phyloP scores from a whole-genome alignment of 768 basidiomycete genomes.

The Russula earlei region DNA sequence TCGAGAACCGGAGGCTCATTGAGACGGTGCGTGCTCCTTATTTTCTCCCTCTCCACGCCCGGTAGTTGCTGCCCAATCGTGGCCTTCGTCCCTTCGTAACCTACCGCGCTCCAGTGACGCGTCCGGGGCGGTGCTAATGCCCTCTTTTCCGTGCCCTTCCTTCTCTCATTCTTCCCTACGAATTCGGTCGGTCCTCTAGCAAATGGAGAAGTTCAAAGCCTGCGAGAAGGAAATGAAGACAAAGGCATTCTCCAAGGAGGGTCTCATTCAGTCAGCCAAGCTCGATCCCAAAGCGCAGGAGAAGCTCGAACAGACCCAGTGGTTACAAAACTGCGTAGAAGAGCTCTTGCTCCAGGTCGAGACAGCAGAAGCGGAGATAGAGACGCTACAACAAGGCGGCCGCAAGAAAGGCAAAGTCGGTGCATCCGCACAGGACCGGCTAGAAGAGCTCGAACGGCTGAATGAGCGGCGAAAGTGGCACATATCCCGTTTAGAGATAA shows the following conservation, averaged over 20 bases:
- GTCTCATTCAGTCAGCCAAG: slow-evolving; percentile 85
- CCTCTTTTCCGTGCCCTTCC: neutral
- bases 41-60: neutral
- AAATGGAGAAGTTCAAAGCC: slow-evolving; percentile 99
- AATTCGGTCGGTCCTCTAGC: slow-evolving; percentile 46
- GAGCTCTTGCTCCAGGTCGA: slow-evolving; percentile 91
- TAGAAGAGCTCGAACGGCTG: slow-evolving; percentile 75
- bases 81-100: neutral
- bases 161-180: slow-evolving; percentile 8
- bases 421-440: slow-evolving; percentile 53
- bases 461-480: slow-evolving; percentile 98
- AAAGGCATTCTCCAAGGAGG: slow-evolving; percentile 98
- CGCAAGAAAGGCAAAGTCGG: slow-evolving; percentile 81
- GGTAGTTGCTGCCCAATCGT: too few relatives aligned
- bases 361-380: slow-evolving; percentile 89
- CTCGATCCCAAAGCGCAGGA: slow-evolving; percentile 97
- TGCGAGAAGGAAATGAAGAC: slow-evolving; percentile 99
- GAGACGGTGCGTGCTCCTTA: slow-evolving; percentile 68
- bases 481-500: slow-evolving; percentile 83
- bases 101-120: neutral
- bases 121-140: neutral
- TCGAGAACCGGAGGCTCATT: slow-evolving; percentile 92
- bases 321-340: slow-evolving; percentile 85
- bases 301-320: slow-evolving; percentile 80
- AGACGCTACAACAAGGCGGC: slow-evolving; percentile 60